Evolutionary conservation across 1,139 yeast species (phyloP), one percentile per base, ranked within the genome.

Genomic region (Hyphopichia khmerensis): DNA sequence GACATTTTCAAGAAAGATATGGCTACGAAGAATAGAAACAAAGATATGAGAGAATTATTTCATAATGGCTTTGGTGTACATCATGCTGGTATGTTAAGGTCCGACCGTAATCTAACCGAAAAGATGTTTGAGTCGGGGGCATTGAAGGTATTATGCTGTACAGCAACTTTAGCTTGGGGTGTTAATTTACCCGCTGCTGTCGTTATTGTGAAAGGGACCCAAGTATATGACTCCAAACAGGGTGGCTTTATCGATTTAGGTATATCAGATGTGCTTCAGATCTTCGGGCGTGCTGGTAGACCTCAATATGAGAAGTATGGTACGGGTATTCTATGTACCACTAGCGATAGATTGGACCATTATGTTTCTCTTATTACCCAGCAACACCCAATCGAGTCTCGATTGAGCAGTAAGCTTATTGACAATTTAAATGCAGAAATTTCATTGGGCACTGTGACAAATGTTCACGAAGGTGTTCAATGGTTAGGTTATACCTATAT

Each of bases 91-190:
- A 86, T 95, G 95, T 69, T 89, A 35, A 75, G 99, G 49, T 72
- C 93, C 0, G 99, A 95, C 57, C 79, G 99, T 57, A 93, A 91
- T 54, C 62, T 90, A 47, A 85, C 95, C 0, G 99, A 95, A 57
- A 85, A 82, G 57, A 79, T 93, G 84, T 95, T 95, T 60, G 75
- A 83, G 41, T 72, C 75, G 29, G 99, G 99, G 31, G 87, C 93
- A 1, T 84, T 93, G 46, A 88, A 86, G 50, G 98, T 95, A 0
- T 70, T 95, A 15, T 87, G 96, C 53, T 90, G 97, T 74, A 95
- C 99, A 1, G 96, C 99, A 0, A 95, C 99, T 0, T 77, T 95
- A 45, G 99, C 99, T 0, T 95, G 99, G 99, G 99, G 99, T 77
- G 98, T 95, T 14, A 95, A 95, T 59, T 72, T 95, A 47, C 99